Evolutionary conservation across 208 protist genomes (phyloP), one percentile per base, ranked within the genome.

Genomic region (Strigomonas galati): DNA sequence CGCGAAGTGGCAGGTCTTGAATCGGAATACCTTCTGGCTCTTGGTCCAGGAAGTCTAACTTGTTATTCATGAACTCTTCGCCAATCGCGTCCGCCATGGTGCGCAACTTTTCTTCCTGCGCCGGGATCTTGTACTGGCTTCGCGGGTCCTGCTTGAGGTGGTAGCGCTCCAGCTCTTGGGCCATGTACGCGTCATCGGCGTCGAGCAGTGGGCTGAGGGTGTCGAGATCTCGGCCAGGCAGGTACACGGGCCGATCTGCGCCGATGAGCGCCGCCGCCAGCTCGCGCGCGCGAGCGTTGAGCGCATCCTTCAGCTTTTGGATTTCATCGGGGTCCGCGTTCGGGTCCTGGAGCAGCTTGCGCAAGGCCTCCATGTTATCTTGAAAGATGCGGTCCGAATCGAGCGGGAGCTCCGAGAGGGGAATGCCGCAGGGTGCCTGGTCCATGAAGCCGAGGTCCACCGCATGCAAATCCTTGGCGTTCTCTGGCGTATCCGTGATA

Each of bases 91-190:
- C 68, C 19, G 76, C 79, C 14, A 79, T 62, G 7, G 27, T n/a
- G 27, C 76, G 72, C 48, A 89, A 63, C 32, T 70, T 32, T 10
- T 69, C 71, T 63, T 93, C 81, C 31, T 79, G 62, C 17, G 44
- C n/a, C 5, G 27, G 35, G 6, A 89, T 65, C 59, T 85, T 83
- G 65, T 71, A 69, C 6, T 52, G 62, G 65, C 89, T 92, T 14
- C 83, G 70, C 15, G 77, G 82, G 55, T 92, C 81, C 27, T 76
- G 46, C 56, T 82, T 84, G n/a, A 92, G 63, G 14, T 65, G 23
- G 62, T 80, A 78, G 28, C 74, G 76, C 62, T 65, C 43, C 31
- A 31, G 37, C 67, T 92, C 82, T 26, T 48, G 46, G 0, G 5
- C 40, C 69, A 86, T 84, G 72, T 82, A 92, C 30, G 64, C 65